Base-by-base conservation (phyloP, 176 grass and related monocot genomes). In the Alloteropsis semialata region DNA sequence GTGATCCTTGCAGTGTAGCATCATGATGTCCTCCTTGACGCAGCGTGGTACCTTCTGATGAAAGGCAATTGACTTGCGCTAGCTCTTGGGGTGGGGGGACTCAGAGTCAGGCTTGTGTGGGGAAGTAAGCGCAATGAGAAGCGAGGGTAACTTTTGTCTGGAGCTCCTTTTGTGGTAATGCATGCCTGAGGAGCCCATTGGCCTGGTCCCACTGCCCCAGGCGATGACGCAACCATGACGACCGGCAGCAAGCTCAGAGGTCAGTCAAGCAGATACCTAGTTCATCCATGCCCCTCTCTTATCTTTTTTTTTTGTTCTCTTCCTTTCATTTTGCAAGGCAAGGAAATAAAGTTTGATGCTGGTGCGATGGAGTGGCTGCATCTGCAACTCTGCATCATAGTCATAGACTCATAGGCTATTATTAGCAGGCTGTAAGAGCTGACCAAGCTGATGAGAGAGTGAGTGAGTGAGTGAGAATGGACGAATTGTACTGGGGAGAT, bases 1-100 rank as follows among this genome's bases (percentile, higher is more conserved):
- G 58, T 66, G 88, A 87, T 90, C 82, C 11, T 87, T 29, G 77
- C 84, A 83, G 84, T 67, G 79, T n/a, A n/a, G 72, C 84, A 86
- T 87, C 80, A 83, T 90, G 65, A 83, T 90, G 79, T 60, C 58
- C 24, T 83, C 33, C 3, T 82, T 86, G 84, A 86, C 88, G 18
- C 59, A 60, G 72, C 39, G 78, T 64, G 41, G 84, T 86, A 86
- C 84, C 74, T 87, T 87, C 84, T 87, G 88, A 87, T 87, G 39
- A 82, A 86, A 90, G 79, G 39, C 17, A 50, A 49, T 80, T 69
- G 66, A 63, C 66, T 81, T 76, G 82, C 59, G 55, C n/a, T n/a
- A n/a, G n/a, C 27, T 55, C 59, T 39, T 22, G 16, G 0, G 3
- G 18, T 14, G 33, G 64, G 64, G n/a, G 13, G 34, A n/a, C n/a